Conservation (phyloP, 306 rosid genomes). For the Acacia confusa region DNA sequence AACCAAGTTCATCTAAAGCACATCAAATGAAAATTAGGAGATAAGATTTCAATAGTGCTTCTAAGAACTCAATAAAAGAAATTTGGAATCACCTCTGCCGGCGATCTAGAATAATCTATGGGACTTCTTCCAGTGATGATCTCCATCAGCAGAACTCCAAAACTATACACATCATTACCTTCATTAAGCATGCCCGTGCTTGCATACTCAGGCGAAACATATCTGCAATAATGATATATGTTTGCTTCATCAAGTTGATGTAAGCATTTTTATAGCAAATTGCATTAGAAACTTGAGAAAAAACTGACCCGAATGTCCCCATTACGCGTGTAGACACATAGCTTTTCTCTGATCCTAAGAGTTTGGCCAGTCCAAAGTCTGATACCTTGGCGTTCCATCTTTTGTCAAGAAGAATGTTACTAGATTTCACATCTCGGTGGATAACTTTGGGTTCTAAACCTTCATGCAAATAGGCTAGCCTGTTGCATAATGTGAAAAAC, state of each 20-base stretch:
- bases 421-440: slow-evolving; percentile 94
- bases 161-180: slow-evolving; percentile 92
- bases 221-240: slow-evolving; percentile 45
- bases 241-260: not conserved
- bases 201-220: slow-evolving; percentile 97
- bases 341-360: slow-evolving; percentile 77
- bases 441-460: slow-evolving; percentile 98
- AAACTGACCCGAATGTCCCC: slow-evolving; percentile 91
- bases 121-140: slow-evolving; percentile 96
- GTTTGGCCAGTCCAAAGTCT: slow-evolving; percentile 97
- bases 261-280: not conserved
- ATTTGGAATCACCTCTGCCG: slow-evolving; percentile 72
- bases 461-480: slow-evolving; percentile 92
- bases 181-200: slow-evolving; percentile 97
- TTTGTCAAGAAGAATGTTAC: slow-evolving; percentile 89
- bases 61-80: slow-evolving; percentile 12
- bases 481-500: slow-evolving; percentile 41
- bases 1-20: slow-evolving; percentile 85
- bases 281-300: slow-evolving; percentile 2
- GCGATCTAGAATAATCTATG: slow-evolving; percentile 82
- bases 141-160: slow-evolving; percentile 96
- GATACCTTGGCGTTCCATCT: slow-evolving; percentile 93
- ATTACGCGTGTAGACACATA: slow-evolving; percentile 94
- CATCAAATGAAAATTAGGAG: slow-evolving; percentile 8
- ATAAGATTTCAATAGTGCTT: not conserved